Conservation (phyloP, 192 early-diverging fungal genomes). For the Thoreauomyces humboldtii region DNA sequence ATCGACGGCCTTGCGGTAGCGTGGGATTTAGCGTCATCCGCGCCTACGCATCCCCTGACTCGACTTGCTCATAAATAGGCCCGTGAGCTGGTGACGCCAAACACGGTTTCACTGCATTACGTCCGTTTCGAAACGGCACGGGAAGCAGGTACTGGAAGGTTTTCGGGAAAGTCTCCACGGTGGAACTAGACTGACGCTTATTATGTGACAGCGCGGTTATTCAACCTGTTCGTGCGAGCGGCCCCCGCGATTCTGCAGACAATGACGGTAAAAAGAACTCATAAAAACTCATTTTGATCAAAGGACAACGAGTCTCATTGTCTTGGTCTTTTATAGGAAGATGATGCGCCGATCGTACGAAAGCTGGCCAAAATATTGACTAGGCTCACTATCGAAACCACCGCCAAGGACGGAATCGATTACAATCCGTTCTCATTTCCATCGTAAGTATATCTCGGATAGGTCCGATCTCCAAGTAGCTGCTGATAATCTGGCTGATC, state of each 20-base stretch:
- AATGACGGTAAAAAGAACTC: constrained; percentile 22
- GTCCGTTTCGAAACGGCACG: constrained; percentile 26
- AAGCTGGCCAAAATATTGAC: constrained; percentile 18
- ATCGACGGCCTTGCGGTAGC: constrained; percentile 29
- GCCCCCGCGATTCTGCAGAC: constrained; percentile 19
- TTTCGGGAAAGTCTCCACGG: no score
- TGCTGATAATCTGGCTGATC: no score
- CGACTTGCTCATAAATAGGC: constrained; percentile 8
- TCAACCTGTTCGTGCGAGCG: constrained; percentile 22
- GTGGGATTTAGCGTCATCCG: no score
- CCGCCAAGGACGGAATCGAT: constrained; percentile 17
- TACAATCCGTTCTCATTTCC: constrained; percentile 25
- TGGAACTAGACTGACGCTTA: no score
- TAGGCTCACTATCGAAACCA: constrained; percentile 17
- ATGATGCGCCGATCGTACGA: constrained; percentile 24
- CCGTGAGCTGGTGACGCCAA: constrained; percentile 8
- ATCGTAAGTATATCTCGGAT: background rate
- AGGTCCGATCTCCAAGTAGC: no score
- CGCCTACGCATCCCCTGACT: no score
- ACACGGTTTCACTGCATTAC: constrained; percentile 11
- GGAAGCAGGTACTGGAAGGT: constrained; percentile 26
- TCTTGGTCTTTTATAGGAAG: background rate
- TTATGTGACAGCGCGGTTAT: constrained; percentile 20
- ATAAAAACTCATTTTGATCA: no score
- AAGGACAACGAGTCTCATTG: no score